Evolutionary conservation across 2,329 filamentous ascomycete genomes (phyloP).

Genomic region (Cylindrodendrum hubeiense): DNA sequence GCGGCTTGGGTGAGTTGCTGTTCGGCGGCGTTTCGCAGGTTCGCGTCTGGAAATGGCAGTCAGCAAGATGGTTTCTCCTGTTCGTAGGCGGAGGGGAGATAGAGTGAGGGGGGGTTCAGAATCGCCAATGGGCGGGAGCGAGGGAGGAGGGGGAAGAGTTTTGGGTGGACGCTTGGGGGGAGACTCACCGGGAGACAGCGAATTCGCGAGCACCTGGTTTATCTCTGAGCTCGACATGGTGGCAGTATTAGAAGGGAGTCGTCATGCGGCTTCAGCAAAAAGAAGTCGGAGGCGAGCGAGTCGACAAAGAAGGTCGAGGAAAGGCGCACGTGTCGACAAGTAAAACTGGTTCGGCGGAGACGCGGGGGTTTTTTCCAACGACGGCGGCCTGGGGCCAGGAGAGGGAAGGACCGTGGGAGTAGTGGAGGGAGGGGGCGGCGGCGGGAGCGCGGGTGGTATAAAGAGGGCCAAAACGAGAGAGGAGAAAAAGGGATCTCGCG

Average conservation of each 20-base stretch:
- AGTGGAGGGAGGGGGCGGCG: constrained; percentile 18
- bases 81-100: constrained; percentile 20
- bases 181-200: constrained; percentile 89
- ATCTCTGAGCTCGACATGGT: constrained; percentile 87
- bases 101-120: constrained; percentile 17
- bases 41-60: constrained; percentile 76
- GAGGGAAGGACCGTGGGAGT: constrained; percentile 40
- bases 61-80: constrained; percentile 38
- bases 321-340: constrained; percentile 48
- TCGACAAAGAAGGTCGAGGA: constrained; percentile 38
- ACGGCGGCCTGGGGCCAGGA: constrained; percentile 34
- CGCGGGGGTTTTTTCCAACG: constrained; percentile 43
- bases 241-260: constrained; percentile 51
- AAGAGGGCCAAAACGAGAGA: constrained; percentile 24
- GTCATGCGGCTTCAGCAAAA: constrained; percentile 52
- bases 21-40: constrained; percentile 90
- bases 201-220: constrained; percentile 97
- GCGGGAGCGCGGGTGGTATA: constrained; percentile 30
- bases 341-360: constrained; percentile 46
- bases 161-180: constrained; percentile 1
- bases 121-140: constrained; percentile 28
- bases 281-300: constrained; percentile 39
- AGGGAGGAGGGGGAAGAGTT: constrained; percentile 28
- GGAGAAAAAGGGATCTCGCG: constrained; percentile 37
- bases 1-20: constrained; percentile 93